A percentile compares a stretch with the other conserved stretches of the same genome.
These are phyloP conservation scores for Trichosporon coremiiforme DNA, from an alignment of 1,284 basidiomycete species.

Conservation along the genomic window DNA sequence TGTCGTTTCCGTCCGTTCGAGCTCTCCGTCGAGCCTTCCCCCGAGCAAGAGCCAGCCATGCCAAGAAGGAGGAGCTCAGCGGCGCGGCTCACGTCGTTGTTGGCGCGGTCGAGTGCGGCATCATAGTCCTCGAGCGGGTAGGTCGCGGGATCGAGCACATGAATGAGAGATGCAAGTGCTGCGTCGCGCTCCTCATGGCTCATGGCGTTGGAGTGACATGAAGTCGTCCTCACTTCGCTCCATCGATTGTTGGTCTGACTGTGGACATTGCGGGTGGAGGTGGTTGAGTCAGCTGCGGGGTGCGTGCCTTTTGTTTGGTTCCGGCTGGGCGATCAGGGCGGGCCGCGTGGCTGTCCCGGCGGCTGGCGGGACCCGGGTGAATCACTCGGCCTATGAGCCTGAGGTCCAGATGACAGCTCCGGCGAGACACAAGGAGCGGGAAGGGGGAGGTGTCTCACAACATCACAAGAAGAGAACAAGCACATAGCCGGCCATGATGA, in stretches of 20 bases:
- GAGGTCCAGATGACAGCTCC: not conserved
- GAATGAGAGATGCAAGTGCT: slow-evolving; percentile 46
- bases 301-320: slow-evolving; percentile 13
- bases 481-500: no score
- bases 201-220: not conserved
- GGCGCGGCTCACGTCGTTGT: slow-evolving; percentile 67
- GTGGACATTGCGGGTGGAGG: slow-evolving; percentile 13
- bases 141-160: slow-evolving; percentile 48
- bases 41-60: not conserved
- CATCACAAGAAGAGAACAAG: not conserved
- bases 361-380: not conserved
- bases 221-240: not conserved
- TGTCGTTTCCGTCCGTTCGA: not conserved
- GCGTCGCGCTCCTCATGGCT: slow-evolving; percentile 33
- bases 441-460: not conserved
- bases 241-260: not conserved
- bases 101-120: slow-evolving; percentile 64
- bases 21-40: not conserved
- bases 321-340: slow-evolving; percentile 12
- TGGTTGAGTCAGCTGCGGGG: slow-evolving; percentile 23
- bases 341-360: not conserved
- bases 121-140: slow-evolving; percentile 54
- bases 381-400: not conserved
- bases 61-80: slow-evolving; percentile 58
- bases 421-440: not conserved